These are phyloP conservation scores for Quercus aquifolioides DNA, from an alignment of 306 rosid species.

Conservation along the genomic window DNA sequence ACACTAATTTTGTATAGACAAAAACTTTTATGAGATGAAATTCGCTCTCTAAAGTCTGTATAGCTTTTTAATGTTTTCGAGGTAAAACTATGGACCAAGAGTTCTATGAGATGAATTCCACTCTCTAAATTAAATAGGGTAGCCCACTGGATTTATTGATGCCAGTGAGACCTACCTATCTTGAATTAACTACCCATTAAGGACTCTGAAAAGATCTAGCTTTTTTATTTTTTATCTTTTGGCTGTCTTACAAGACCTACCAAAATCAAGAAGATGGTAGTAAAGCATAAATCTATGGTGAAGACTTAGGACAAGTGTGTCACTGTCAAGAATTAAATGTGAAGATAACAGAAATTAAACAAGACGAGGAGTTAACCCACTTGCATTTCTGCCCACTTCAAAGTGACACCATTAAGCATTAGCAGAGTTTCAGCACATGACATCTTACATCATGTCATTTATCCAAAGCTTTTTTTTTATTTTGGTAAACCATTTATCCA, in stretches of 20 bases:
- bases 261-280: not conserved
- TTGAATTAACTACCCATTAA: not conserved
- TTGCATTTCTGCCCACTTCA: not conserved
- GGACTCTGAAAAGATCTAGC: not conserved
- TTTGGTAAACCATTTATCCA: not conserved
- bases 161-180: not conserved
- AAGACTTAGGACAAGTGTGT: not conserved
- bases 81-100: not conserved
- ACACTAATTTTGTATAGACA: no score
- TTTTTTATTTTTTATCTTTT: no score
- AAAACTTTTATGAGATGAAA: no score
- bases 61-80: no score
- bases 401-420: no score
- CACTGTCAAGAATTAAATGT: not conserved
- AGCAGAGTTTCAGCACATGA: not conserved
- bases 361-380: not conserved
- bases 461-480: not conserved
- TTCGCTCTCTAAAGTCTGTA: no score
- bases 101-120: no score
- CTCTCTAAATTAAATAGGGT: no score
- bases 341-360: not conserved
- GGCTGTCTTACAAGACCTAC: no score
- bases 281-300: not conserved
- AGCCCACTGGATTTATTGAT: no score
- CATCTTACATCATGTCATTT: not conserved